A percentile compares a stretch with the other conserved stretches of the same genome.
Evolutionary conservation across 345 rosid genomes (phyloP).

Genomic region (Gossypium longicalyx): DNA sequence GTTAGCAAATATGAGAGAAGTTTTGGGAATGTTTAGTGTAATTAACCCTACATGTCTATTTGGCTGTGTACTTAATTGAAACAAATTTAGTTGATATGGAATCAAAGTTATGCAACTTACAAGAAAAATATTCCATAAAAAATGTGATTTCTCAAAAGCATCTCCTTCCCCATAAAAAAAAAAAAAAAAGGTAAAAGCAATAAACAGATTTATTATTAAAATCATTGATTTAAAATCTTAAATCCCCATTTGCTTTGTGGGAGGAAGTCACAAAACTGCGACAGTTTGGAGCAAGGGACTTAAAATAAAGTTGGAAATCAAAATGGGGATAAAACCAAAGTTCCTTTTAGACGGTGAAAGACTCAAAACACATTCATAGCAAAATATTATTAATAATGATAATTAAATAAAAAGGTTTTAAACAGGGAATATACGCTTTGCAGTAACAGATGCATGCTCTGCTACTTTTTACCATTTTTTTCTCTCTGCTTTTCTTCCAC

Average conservation of each 20-base stretch:
- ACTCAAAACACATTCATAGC: neutral
- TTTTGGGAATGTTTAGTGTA: too few species aligned
- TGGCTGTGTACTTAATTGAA: neutral
- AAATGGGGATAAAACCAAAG: slow-evolving; percentile 1
- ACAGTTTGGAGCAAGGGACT: slow-evolving; percentile 1
- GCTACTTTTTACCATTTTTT: neutral
- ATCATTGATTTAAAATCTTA: neutral
- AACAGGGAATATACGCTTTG: slow-evolving; percentile 56
- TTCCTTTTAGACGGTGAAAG: slow-evolving; percentile 22
- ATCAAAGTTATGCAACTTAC: slow-evolving; percentile 5
- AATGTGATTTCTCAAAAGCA: slow-evolving; percentile 31
- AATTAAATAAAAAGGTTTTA: slow-evolving; percentile 22
- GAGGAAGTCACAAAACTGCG: neutral
- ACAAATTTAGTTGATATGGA: neutral
- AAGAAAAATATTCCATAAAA: slow-evolving; percentile 19
- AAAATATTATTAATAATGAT: neutral
- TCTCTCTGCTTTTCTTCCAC: slow-evolving; percentile 29
- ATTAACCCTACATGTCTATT: too few species aligned
- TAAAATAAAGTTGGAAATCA: neutral
- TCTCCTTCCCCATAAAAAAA: slow-evolving; percentile 19
- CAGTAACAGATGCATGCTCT: slow-evolving; percentile 34
- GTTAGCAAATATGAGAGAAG: too few species aligned
- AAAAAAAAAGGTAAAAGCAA: slow-evolving; percentile 19
- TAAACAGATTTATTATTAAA: neutral
- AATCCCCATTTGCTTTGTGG: neutral